Base-by-base conservation (phyloP, 2,329 filamentous ascomycete genomes). In the Cordyceps tenuipes region DNA sequence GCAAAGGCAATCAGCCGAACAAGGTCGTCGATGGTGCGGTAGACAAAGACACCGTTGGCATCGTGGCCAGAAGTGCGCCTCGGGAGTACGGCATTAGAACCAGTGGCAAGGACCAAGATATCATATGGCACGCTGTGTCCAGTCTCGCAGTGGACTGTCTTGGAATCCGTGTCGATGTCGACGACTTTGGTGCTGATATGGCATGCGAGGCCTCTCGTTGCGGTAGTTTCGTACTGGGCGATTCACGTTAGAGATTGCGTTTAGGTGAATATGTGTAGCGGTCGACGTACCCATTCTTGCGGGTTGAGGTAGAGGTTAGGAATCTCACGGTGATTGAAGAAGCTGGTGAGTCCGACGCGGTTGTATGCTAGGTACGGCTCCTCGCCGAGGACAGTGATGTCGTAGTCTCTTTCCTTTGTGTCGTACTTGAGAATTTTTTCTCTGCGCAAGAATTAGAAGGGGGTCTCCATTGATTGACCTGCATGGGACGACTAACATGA, bases 391-490 rank as follows among this genome's bases (percentile, higher is more conserved):
- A 96, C 90, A 1, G 91, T 81, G 56, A 96, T 82, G 64, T 90
- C 84, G 70, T 91, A 96, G 71, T 91, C 86, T 67, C 86, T 79
- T 63, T 83, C 75, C 67, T 88, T 86, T 1, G 85, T 83, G 70
- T 96, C 91, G 57, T 91, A 83, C 67, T 96, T 96, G 68, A 96
- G 79, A 10, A 96, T 74, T 73, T 96, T 96, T 73, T 96, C 91
- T 67, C 91, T 95, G 66, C 9, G 1, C 9, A 2, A 4, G 6
- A 13, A 31, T 50, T 44, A 57, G 41, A 52, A 19, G 21, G 8
- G 3, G 9, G 31, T 10, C 79, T 1, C 9, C 15, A 17, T 3
- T 7, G 15, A 17, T 3, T 7, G 7, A 43, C n/a, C 5, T 46
- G 29, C 13, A 15, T 1, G 57, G 4, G 3, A 13, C 29, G 17